These are phyloP conservation scores for Nannochloropsis salina DNA, from an alignment of 108 stramenopile species.

Conservation along the genomic window DNA sequence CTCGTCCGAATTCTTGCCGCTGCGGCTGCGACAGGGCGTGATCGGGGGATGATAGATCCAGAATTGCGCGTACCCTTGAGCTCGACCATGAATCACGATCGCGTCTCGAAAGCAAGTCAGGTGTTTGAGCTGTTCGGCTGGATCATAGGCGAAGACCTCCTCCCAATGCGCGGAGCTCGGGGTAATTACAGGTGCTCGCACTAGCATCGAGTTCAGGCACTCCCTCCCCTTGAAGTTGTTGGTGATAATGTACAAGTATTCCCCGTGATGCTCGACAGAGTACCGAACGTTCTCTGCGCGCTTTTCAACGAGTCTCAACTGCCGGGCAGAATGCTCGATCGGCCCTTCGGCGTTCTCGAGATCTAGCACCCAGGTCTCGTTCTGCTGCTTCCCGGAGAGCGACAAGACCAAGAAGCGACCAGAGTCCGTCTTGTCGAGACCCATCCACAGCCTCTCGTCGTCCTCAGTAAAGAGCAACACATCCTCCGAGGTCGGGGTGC, in stretches of 20 bases:
- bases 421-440: conserved; percentile 44
- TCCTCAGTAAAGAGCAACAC: conserved; percentile 70
- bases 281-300: conserved; percentile 45
- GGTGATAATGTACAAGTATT: conserved; percentile 56
- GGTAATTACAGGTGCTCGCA: conserved; percentile 27
- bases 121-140: conserved; percentile 29
- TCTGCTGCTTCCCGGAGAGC: not conserved
- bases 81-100: conserved; percentile 55
- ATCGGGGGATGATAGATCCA: conserved; percentile 47
- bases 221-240: conserved; percentile 48
- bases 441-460: conserved; percentile 58
- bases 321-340: conserved; percentile 22
- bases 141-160: conserved; percentile 56
- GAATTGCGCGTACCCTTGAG: conserved; percentile 49
- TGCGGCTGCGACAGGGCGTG: not conserved
- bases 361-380: conserved; percentile 20
- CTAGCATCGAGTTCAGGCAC: conserved; percentile 53
- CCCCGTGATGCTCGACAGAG: conserved; percentile 50
- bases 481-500: conserved; percentile 59
- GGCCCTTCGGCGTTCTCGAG: conserved; percentile 36
- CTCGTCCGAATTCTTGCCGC: not conserved
- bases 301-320: conserved; percentile 20
- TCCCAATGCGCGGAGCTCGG: conserved; percentile 45
- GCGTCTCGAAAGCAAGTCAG: conserved; percentile 58
- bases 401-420: conserved; percentile 47